Evolutionary conservation across 2,329 filamentous ascomycete species (phyloP).

Genomic region (Ilyonectria destructans): DNA sequence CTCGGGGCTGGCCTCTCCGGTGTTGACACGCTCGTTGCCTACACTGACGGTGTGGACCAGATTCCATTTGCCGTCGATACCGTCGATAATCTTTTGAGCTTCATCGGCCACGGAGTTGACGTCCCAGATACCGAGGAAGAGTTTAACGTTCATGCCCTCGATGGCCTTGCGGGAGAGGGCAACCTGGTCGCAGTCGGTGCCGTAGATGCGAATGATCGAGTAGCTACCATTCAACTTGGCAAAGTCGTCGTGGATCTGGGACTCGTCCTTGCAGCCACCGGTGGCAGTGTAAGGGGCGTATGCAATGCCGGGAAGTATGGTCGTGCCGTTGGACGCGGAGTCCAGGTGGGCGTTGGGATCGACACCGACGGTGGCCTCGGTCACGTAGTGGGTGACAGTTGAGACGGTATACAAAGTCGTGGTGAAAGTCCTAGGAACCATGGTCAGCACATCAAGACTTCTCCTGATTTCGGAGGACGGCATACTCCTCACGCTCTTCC

Average conservation of each 20-base stretch:
- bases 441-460: background rate
- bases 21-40: conserved; percentile 87
- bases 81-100: conserved; percentile 73
- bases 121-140: conserved; percentile 84
- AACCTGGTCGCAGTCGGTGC: conserved; percentile 84
- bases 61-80: conserved; percentile 76
- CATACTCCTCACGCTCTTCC: conserved; percentile 35
- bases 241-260: conserved; percentile 78
- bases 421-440: conserved; percentile 35
- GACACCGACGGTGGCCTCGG: conserved; percentile 26
- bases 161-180: conserved; percentile 74
- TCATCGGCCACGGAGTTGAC: conserved; percentile 71
- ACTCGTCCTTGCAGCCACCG: conserved; percentile 76
- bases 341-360: conserved; percentile 22
- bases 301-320: conserved; percentile 60
- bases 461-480: background rate
- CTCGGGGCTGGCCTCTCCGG: conserved; percentile 66
- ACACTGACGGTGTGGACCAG: conserved; percentile 80
- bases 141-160: conserved; percentile 74
- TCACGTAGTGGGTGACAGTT: conserved; percentile 40
- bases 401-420: conserved; percentile 37
- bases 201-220: conserved; percentile 82
- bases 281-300: conserved; percentile 68
- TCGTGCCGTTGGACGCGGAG: conserved; percentile 17
- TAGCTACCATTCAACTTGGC: conserved; percentile 68